Evolutionary conservation across 306 rosid genomes (phyloP), one percentile per base, ranked within the genome.

Genomic region (Prunus salicina): DNA sequence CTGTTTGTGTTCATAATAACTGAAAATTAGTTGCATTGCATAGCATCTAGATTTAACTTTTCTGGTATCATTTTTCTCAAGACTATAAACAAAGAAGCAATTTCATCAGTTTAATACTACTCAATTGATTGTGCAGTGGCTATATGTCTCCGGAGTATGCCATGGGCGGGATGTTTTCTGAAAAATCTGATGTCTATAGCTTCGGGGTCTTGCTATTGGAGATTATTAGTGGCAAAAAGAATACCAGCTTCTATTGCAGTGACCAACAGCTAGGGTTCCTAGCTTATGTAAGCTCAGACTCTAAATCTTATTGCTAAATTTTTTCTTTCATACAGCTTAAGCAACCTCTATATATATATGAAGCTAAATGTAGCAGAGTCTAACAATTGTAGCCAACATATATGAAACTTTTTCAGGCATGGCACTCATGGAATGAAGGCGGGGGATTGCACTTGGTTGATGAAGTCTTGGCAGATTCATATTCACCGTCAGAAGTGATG

Each of bases 111-210:
- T 46, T 18, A 60, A 7, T 47, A n/a, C 60, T 52, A 27, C 34
- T 20, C 8, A 1, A 3, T 60, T 18, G 47, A 14, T 0, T 10
- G 2, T 80, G 10, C 52, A 78, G 85, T 12, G 83, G 83, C 19
- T 84, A 84, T 43, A 76, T 81, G 77, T 74, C 83, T n/a, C 81
- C 79, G 1, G 85, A 84, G 46, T 84, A 84, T 28, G 74, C 76
- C 3, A 58, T 51, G n/a, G 52, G 69, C 1, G 81, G 85, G 8
- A 32, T 69, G 3, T 71, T 64, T 47, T 78, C 79, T 1, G 81
- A 74, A 20, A 81, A 81, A 72, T 80, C 82, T 2, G 81, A 84
- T 78, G 83, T 78, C 2, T 85, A 41, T 12, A 81, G 79, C 70
- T 75, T 81, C 24, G 86, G 86, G 0, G 77, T 81, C 24, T 45